Conservation (phyloP, 208 protist genomes). For the Trypanosomatidae sp. region DNA sequence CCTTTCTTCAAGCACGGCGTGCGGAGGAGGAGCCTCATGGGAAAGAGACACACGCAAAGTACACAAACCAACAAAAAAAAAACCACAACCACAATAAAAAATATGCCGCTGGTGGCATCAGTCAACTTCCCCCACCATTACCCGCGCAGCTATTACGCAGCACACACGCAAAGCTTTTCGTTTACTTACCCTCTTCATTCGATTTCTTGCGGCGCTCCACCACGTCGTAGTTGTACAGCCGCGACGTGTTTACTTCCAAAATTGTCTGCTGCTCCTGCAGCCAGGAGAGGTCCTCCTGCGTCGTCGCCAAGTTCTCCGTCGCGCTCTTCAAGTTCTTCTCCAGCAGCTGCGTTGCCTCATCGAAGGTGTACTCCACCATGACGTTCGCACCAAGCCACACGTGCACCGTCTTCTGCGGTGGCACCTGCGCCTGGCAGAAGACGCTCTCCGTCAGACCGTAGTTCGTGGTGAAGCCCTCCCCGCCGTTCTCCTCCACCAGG, state of each 20-base stretch:
- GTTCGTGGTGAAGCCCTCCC: conserved; percentile 66
- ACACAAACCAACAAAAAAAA: too few species aligned
- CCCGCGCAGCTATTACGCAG: too few species aligned
- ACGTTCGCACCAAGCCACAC: conserved; percentile 96
- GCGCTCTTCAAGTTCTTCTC: conserved; percentile 87
- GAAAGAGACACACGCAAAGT: too few species aligned
- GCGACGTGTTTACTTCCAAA: conserved; percentile 94
- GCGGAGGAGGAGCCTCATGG: too few species aligned
- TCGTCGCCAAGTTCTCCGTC: conserved; percentile 76
- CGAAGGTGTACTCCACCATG: conserved; percentile 98
- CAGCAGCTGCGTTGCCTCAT: conserved; percentile 93
- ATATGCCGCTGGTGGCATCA: too few species aligned
- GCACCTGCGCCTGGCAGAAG: conserved; percentile 85
- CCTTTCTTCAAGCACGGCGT: too few species aligned
- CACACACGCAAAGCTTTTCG: not conserved
- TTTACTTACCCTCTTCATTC: conserved; percentile 25
- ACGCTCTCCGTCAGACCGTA: conserved; percentile 91
- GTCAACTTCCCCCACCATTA: too few species aligned
- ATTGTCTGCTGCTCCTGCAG: conserved; percentile 96
- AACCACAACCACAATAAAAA: too few species aligned
- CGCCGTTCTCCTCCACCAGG: conserved; percentile 31
- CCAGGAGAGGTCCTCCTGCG: conserved; percentile 94
- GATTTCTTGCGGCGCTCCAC: conserved; percentile 69
- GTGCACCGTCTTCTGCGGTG: conserved; percentile 84
- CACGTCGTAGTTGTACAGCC: conserved; percentile 96